phyloP scores from a whole-genome alignment of 306 rosid genomes.

The Dalbergia oliveri region DNA sequence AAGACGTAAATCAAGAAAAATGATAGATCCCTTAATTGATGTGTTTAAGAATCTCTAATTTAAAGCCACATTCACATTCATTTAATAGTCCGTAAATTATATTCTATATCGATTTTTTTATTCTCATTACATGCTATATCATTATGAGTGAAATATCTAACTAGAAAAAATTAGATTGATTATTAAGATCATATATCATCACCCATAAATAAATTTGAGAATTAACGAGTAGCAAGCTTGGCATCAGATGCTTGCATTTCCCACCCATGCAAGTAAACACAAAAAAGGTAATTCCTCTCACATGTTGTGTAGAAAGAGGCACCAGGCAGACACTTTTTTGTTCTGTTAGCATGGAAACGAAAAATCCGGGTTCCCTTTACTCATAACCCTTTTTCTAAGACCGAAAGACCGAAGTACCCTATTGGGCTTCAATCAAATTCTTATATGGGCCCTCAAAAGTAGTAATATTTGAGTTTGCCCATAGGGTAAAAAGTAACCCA shows the following conservation, averaged over 20 bases:
- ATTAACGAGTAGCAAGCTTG: neutral
- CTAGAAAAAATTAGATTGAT: too few species aligned
- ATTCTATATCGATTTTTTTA: too few species aligned
- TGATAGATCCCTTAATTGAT: too few species aligned
- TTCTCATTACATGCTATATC: too few species aligned
- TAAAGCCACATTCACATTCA: too few species aligned
- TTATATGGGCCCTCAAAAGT: constrained; percentile 28
- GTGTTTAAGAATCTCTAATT: too few species aligned
- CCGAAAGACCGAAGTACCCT: constrained; percentile 42
- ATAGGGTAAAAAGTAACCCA: constrained; percentile 28
- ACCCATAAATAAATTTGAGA: too few species aligned
- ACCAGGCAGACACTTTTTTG: constrained; percentile 41
- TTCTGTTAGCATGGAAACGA: constrained; percentile 53
- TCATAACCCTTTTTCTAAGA: neutral
- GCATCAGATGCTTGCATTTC: constrained; percentile 11
- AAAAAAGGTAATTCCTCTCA: constrained; percentile 36
- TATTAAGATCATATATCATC: too few species aligned
- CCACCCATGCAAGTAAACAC: constrained; percentile 45
- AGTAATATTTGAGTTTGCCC: constrained; percentile 1
- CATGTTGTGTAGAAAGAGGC: constrained; percentile 32
- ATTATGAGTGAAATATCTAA: too few species aligned
- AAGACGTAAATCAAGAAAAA: too few species aligned
- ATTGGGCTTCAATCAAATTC: constrained; percentile 3
- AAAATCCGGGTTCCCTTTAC: constrained; percentile 56
- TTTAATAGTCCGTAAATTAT: too few species aligned